phyloP scores from a whole-genome alignment of 306 rosid species.

The cucumber (Cucumis sativus) region Cucumber_9930_V3 NC_026656.2:15695001-15695500 shows the following conservation, averaged over 20 bases:
- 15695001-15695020: background rate
- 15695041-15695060: background rate
- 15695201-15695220: background rate
- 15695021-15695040: background rate
- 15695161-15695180: background rate
- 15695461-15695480: conserved; percentile 79
- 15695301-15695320: conserved; percentile 9
- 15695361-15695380: conserved; percentile 28
- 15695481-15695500: conserved; percentile 92
- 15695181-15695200: background rate
- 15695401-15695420: conserved; percentile 14
- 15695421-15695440: conserved; percentile 44
- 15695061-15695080: background rate
- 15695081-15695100: background rate
- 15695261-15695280: background rate
- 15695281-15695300: background rate
- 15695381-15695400: conserved; percentile 19
- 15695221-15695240: background rate
- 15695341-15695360: conserved; percentile 39
- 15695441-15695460: conserved; percentile 79
- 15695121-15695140: background rate
- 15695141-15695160: background rate
- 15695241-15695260: background rate
- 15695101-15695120: background rate
- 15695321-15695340: background rate